Base-by-base conservation (phyloP, 202 grass and related monocot species). In the Carex sylvatica region DNA sequence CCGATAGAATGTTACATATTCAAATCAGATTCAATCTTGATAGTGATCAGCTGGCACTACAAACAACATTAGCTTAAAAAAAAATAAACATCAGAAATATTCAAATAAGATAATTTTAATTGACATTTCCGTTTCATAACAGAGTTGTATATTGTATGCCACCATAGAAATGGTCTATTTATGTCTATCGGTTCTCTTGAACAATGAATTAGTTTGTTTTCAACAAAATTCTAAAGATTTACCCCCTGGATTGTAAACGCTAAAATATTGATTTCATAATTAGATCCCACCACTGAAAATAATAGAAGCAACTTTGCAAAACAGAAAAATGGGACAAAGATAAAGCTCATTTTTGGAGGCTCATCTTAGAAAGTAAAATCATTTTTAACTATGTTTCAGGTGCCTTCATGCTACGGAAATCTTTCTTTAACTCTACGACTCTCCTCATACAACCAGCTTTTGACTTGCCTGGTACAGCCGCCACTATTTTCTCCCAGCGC, bases 401-500 rank as follows among this genome's bases (percentile, higher is more conserved):
- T 1, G 66, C 70, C 87, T 98, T 98, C 80, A 68, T 91, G 86
- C 84, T 93, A 65, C 92, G 64, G 38, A 95, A 98, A 65, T 91
- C 91, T 13, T 85, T 89, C 86, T 98, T 98, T 86, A 98, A 80
- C 55, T 93, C 91, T 1, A 87, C 67, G 42, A 95, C 80, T 79
- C 92, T 90, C 86, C 90, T 98, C 89, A 95, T 88, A 64, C 95
- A 98, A 6, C 42, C 70, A 0, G 89, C 86, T 87, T 95, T 95
- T 0, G 92, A 91, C 83, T 95, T 98, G 52, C 89, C 84, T 0
- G 95, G 92, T 58, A 95, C 88, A 16, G 91, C 89, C 0, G 80
- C 90, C 0, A 87, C 87, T 28, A 95, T 91, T 88, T 95, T 98
- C 52, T 98, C 95, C 95, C 95, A 98, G 84, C 95, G 90, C 92